Evolutionary conservation across 805 yeast species (phyloP).

Genomic region (Hermanozyma aechmeae): DNA sequence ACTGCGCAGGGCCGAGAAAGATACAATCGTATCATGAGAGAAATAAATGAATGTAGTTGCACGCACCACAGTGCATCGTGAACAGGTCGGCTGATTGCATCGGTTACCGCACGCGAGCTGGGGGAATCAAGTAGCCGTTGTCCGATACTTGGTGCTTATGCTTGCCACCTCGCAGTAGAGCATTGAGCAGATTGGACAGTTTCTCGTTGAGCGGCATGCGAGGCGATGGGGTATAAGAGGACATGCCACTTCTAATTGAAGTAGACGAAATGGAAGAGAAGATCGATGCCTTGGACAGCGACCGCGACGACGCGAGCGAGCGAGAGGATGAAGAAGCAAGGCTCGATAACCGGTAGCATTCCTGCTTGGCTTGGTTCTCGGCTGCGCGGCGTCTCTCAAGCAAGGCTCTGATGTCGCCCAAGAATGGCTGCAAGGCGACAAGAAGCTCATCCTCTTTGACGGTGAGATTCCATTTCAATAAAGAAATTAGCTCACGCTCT

Average conservation of each 20-base stretch:
- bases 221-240: constrained; percentile 5
- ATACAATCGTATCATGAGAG: too few species aligned
- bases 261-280: constrained; percentile 6
- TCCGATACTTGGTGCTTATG: neutral
- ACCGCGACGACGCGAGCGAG: constrained; percentile 8
- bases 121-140: constrained; percentile 1
- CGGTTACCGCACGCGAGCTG: neutral
- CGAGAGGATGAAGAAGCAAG: constrained; percentile 6
- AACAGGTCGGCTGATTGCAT: constrained; percentile 1
- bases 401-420: constrained; percentile 70
- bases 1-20: too few species aligned
- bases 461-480: constrained; percentile 78
- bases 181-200: constrained; percentile 4
- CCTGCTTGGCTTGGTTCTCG: constrained; percentile 6
- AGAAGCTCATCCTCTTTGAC: constrained; percentile 65
- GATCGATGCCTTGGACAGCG: constrained; percentile 3
- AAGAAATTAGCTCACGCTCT: constrained; percentile 77
- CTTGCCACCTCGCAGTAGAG: neutral
- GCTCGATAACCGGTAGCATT: constrained; percentile 12
- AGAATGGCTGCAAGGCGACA: constrained; percentile 62
- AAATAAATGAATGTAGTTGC: constrained; percentile 4
- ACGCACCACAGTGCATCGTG: constrained; percentile 1
- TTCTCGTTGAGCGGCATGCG: constrained; percentile 10
- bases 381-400: too few species aligned
- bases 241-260: constrained; percentile 6